phyloP scores from a whole-genome alignment of 257 asterid genomes.

The Solanum paucissectum region DNA sequence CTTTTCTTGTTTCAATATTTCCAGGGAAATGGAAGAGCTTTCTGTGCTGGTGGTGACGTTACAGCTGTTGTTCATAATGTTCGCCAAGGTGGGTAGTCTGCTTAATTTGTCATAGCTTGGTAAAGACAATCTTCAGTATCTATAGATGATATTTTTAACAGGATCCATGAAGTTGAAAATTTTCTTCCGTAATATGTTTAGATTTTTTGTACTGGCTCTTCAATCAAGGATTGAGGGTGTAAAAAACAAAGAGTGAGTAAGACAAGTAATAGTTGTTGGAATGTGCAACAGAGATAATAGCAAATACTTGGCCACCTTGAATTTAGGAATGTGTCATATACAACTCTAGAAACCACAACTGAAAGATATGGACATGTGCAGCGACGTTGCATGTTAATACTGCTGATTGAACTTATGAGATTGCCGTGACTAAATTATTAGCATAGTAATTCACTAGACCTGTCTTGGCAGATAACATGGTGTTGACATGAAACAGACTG shows the following conservation, averaged over 20 bases:
- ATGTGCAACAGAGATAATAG: not conserved
- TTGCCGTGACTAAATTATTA: not conserved
- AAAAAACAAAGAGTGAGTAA: not conserved
- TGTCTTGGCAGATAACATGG: not conserved
- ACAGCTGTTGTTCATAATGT: constrained; percentile 63
- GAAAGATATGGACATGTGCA: not conserved
- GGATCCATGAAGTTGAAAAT: not conserved
- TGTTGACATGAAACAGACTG: not conserved
- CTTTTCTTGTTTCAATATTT: not conserved
- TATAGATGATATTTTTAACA: not conserved
- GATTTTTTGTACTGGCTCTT: not conserved
- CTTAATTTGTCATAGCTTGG: not conserved
- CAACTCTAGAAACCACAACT: not conserved
- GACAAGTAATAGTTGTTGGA: not conserved
- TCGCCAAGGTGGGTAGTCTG: constrained; percentile 34
- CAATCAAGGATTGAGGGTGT: not conserved
- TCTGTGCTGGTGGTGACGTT: constrained; percentile 98
- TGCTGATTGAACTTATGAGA: not conserved
- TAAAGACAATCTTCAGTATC: not conserved
- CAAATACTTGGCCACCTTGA: not conserved
- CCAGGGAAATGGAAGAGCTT: constrained; percentile 87
- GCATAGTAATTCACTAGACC: not conserved
- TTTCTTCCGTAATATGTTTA: not conserved
- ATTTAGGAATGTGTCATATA: not conserved
- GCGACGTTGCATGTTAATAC: not conserved